Percentiles rank a stretch among this genome's conserved stretches.
Evolutionary conservation across 2,329 filamentous ascomycete species (phyloP).

Genomic region (Colletotrichum costaricense): DNA sequence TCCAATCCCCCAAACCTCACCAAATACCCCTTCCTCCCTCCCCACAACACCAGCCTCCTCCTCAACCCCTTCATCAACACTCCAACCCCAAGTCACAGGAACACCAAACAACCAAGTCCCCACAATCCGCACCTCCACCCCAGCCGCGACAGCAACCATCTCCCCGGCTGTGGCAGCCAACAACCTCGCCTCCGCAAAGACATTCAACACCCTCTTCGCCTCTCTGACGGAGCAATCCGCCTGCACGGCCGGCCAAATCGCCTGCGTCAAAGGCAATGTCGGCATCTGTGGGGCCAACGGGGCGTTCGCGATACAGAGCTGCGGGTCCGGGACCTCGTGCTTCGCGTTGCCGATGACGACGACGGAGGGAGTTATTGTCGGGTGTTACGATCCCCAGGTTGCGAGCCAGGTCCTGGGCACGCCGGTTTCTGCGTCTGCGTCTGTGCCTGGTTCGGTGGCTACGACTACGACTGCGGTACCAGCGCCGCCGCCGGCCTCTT

Average conservation of each 20-base stretch:
- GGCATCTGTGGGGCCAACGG: constrained; percentile 57
- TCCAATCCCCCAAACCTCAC: neutral
- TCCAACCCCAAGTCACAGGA: constrained; percentile 44
- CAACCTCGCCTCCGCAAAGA: constrained; percentile 57
- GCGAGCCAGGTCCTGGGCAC: constrained; percentile 57
- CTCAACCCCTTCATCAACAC: neutral
- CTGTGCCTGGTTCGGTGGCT: constrained; percentile 28
- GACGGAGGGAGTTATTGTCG: constrained; percentile 59
- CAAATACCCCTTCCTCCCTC: neutral
- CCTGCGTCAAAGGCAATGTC: constrained; percentile 63
- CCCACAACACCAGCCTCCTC: neutral
- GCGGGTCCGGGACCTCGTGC: constrained; percentile 54
- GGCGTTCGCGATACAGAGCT: constrained; percentile 54
- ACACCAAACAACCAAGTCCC: constrained; percentile 52
- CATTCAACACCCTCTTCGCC: constrained; percentile 61
- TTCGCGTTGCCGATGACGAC: constrained; percentile 66
- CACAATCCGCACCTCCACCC: constrained; percentile 50
- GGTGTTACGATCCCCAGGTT: constrained; percentile 54
- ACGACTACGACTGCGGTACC: neutral
- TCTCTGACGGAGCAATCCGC: constrained; percentile 56
- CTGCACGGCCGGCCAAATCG: constrained; percentile 59
- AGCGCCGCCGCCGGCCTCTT: neutral
- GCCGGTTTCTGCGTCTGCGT: constrained; percentile 30
- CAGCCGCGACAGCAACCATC: constrained; percentile 53
- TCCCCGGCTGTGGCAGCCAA: constrained; percentile 53